Base-by-base conservation (phyloP, 2,329 filamentous ascomycete genomes). In the Penicillium sclerotiorum region DNA sequence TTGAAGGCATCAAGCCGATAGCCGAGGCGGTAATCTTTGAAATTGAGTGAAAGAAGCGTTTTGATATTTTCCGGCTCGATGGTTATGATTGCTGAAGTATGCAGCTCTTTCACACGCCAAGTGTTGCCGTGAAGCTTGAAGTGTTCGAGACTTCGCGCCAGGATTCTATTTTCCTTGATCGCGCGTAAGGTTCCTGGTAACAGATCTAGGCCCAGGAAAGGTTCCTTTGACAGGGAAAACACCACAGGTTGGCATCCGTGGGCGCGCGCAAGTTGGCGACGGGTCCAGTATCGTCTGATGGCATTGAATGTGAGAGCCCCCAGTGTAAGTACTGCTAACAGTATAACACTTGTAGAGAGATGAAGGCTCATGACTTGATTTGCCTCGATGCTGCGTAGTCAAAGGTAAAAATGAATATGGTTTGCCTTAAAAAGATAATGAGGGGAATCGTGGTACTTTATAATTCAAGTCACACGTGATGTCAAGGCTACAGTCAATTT, bases 31-130 rank as follows among this genome's bases (percentile, higher is more conserved):
- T 32, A 43, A 5, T 43, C 40, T 5, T 43, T 20, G 18, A 43
- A 43, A 18, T 43, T 43, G 3, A 43, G 40, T 5, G 40, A 43
- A 8, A 43, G 27, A 5, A 43, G 20, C 3, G 40, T 33, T 15
- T 43, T 43, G 13, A 43, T 43, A 20, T 43, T 43, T 22, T 43
- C 40, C 3, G 40, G 40, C 15, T 43, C 40, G 8, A 32, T 33
- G 18, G 40, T 43, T 13, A 32, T 20, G 7, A 43, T 43, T 21
- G 3, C 12, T 13, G 17, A 17, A 5, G 8, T 15, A 15, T 32
- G 18, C 5, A 43, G 40, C 18, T 21, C 18, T n/a, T 13, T 43
- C 5, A 21, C 20, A 9, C 18, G 32, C 12, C 20, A 30, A 32
- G 40, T 43, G 21, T 33, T 43, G 28, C 40, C 40, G 7, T 11